A percentile compares a stretch with the other conserved stretches of the same genome.
Conservation (phyloP, 192 early-diverging fungal species). For the Thoreauomyces humboldtii region DNA sequence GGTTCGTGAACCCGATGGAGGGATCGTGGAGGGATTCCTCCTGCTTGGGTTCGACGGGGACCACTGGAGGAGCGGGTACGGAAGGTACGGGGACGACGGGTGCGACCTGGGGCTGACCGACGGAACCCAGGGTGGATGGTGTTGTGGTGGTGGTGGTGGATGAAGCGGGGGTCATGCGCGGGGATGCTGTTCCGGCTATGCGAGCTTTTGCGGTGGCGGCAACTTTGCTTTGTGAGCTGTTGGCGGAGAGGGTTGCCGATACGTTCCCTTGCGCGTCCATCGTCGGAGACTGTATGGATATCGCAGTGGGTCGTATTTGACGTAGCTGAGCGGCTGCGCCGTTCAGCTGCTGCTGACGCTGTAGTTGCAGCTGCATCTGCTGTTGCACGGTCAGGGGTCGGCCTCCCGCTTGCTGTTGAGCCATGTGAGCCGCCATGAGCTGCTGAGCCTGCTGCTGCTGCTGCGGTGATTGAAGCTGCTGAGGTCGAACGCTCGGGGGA, state of each 20-base stretch:
- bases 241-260: background rate
- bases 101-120: background rate
- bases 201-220: background rate
- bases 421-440: background rate
- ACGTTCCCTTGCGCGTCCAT: background rate
- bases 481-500: background rate
- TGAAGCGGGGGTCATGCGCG: constrained; percentile 1
- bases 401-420: background rate
- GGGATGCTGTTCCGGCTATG: background rate
- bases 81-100: background rate
- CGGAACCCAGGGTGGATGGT: background rate
- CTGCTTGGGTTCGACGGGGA: background rate
- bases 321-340: background rate
- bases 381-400: background rate
- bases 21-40: background rate
- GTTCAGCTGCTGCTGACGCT: background rate
- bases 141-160: background rate
- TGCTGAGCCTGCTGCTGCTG: background rate
- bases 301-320: constrained; percentile 1
- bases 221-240: background rate
- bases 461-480: background rate
- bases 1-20: constrained; percentile 1
- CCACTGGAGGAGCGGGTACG: background rate
- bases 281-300: background rate
- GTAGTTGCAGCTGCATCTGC: background rate